Conservation (phyloP, 2,329 filamentous ascomycete species). For the Grosmannia serpens region DNA sequence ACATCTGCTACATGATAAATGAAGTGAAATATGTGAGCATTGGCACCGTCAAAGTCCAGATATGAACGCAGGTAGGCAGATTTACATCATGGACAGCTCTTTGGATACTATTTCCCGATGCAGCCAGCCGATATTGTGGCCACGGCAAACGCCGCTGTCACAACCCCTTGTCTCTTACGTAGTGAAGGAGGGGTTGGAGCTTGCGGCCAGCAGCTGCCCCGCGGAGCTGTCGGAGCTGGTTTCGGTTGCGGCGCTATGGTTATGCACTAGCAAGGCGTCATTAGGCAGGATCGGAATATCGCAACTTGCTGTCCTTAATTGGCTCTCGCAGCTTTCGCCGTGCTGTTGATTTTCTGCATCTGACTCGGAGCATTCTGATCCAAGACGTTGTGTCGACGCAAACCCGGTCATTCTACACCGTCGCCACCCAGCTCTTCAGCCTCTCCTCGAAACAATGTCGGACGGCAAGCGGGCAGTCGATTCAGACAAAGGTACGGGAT, state of each 20-base stretch:
- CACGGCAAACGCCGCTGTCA: neutral
- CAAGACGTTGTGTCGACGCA: neutral
- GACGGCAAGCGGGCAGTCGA: conserved; percentile 21
- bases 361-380: neutral
- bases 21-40: no score
- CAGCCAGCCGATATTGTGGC: neutral
- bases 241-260: neutral
- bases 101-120: no score
- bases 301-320: neutral
- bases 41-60: no score
- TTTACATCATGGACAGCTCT: no score
- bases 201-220: neutral
- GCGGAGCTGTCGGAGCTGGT: neutral
- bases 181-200: neutral
- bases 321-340: neutral
- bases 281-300: neutral
- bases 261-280: neutral
- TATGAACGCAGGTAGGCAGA: no score
- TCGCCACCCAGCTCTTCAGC: neutral
- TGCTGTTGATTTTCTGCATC: neutral
- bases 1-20: no score
- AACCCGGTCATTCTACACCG: neutral
- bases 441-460: conserved; percentile 14
- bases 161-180: no score
- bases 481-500: conserved; percentile 17